Conservation (phyloP, 2,329 filamentous ascomycete species). For the Elsinoe australis region DNA sequence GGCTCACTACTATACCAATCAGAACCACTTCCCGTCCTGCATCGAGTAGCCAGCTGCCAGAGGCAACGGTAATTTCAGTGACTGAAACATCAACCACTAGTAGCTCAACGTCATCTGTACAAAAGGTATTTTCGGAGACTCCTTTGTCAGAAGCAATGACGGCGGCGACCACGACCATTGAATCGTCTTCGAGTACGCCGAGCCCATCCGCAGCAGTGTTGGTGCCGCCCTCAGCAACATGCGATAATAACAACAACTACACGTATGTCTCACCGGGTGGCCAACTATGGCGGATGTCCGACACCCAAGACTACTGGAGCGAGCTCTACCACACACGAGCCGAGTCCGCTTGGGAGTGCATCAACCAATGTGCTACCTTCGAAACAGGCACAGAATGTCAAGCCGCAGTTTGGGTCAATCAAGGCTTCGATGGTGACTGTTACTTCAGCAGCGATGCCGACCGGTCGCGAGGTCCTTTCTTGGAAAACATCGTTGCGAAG, state of each 20-base stretch:
- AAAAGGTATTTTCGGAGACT: no score
- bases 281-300: slow-evolving; percentile 3
- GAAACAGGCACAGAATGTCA: neutral
- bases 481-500: neutral
- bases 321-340: neutral
- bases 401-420: slow-evolving; percentile 6
- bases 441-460: slow-evolving; percentile 3
- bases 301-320: slow-evolving; percentile 9
- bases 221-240: no score
- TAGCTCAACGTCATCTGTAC: neutral
- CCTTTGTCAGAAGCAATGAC: no score
- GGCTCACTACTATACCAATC: no score
- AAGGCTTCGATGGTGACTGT: neutral
- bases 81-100: neutral
- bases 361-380: neutral
- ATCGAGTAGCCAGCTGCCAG: no score
- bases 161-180: neutral
- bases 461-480: neutral
- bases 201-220: no score
- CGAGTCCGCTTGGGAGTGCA: neutral
- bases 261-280: slow-evolving; percentile 4
- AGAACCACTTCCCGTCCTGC: neutral
- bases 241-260: slow-evolving; percentile 14
- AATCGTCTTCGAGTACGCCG: no score
- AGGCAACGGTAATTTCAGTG: neutral